Evolutionary conservation across 2,329 filamentous ascomycete genomes (phyloP).

Genomic region (Colletotrichum nymphaeae): DNA sequence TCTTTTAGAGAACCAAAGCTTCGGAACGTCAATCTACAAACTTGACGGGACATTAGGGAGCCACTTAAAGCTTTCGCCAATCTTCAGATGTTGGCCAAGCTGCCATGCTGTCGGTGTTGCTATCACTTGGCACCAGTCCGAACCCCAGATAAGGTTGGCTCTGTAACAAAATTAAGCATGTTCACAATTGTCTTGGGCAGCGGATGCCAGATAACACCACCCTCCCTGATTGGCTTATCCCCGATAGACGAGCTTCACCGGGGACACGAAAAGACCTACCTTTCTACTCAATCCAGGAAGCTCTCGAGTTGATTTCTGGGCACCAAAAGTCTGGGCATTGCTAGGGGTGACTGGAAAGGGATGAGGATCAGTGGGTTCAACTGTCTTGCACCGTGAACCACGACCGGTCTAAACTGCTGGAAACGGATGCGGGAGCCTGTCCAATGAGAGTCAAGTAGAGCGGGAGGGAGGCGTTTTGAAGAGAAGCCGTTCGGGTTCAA

Average conservation of each 20-base stretch:
- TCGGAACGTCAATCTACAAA: not conserved
- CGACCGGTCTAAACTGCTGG: not conserved
- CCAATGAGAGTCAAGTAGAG: not conserved
- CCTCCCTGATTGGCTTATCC: constrained; percentile 11
- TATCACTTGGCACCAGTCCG: not conserved
- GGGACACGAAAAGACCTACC: constrained; percentile 1
- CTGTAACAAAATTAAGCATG: constrained; percentile 16
- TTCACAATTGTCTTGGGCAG: constrained; percentile 13
- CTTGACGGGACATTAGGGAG: not conserved
- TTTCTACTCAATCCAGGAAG: not conserved
- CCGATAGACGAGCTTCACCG: not conserved
- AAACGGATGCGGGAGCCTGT: not conserved
- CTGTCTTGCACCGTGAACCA: not conserved
- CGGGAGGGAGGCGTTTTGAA: not conserved
- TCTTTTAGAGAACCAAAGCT: not conserved
- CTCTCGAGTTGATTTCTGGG: not conserved
- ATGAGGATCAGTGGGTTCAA: not conserved
- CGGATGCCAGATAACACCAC: constrained; percentile 14
- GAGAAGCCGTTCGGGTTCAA: not conserved
- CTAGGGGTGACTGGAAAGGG: constrained; percentile 15
- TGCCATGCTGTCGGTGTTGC: not conserved
- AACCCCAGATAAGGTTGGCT: constrained; percentile 19
- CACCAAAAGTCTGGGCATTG: not conserved
- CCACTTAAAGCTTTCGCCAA: constrained; percentile 12
- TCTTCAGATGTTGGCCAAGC: not conserved